Conservation (phyloP, 2,329 filamentous ascomycete species). For the Cercospora brassicicola region DNA sequence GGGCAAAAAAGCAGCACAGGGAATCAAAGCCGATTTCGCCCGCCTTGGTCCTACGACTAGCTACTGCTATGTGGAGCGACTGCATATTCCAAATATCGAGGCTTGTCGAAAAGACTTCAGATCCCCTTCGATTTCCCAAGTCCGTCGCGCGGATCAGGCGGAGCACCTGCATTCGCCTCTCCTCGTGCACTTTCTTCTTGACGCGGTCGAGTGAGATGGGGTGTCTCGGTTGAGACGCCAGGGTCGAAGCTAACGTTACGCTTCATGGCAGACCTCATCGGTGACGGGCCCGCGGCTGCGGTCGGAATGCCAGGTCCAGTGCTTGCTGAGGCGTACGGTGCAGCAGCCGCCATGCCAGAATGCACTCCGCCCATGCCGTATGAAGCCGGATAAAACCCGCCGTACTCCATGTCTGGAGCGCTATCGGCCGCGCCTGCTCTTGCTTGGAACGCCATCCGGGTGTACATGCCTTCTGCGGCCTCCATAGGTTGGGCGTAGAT, state of each 20-base stretch:
- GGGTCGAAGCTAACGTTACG: conserved; percentile 17
- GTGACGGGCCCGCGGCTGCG: not conserved
- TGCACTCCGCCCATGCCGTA: not conserved
- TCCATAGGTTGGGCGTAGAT: not conserved
- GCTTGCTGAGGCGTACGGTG: not conserved
- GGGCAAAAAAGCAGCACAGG: not conserved
- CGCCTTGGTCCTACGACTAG: not conserved
- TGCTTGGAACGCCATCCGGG: not conserved
- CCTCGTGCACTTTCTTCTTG: conserved; percentile 22
- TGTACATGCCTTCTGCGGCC: not conserved
- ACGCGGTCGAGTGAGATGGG: conserved; percentile 18
- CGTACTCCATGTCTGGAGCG: not conserved
- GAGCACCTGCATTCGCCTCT: conserved; percentile 21
- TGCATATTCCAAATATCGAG: not conserved
- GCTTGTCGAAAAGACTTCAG: not conserved
- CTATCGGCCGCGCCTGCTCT: not conserved
- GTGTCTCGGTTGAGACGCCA: conserved; percentile 3
- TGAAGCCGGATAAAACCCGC: not conserved
- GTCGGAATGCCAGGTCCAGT: not conserved
- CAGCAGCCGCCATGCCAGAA: not conserved
- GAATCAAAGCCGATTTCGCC: not conserved
- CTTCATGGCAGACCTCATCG: conserved; percentile 1
- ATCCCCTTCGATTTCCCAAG: not conserved
- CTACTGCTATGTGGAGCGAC: not conserved
- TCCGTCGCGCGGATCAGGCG: conserved; percentile 11